A percentile compares a stretch with the other conserved stretches of the same genome.
Conservation (phyloP, 139 green algal species). For the Pycnococcus provasolii region DNA sequence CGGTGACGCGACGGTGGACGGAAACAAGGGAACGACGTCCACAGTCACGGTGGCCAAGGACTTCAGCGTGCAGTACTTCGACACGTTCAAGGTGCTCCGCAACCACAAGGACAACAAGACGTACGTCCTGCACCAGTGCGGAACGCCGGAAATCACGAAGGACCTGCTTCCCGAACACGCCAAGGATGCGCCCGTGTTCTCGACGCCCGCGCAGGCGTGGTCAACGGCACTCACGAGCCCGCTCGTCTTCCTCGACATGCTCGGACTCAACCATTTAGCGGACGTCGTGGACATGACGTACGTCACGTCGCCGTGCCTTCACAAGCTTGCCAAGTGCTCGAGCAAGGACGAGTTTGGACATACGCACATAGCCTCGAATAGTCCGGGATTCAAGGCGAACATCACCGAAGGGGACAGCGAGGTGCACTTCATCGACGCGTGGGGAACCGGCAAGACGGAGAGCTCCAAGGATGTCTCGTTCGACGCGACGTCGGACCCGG, state of each 20-base stretch:
- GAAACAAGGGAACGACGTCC: too few species aligned
- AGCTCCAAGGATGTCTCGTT: slow-evolving; percentile 9
- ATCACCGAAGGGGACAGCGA: not conserved
- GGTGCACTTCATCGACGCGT: not conserved
- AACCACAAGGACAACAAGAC: not conserved
- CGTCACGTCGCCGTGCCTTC: not conserved
- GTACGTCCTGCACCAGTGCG: slow-evolving; percentile 6
- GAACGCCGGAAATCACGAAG: not conserved
- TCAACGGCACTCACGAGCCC: not conserved
- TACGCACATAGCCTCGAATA: not conserved
- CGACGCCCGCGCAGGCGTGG: not conserved
- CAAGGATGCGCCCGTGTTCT: not conserved
- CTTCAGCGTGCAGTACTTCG: not conserved
- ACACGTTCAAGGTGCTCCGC: slow-evolving; percentile 1
- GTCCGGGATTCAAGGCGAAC: not conserved
- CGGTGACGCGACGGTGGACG: not conserved
- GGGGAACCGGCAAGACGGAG: not conserved
- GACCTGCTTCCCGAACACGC: not conserved
- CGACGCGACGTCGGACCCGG: not conserved
- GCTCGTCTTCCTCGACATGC: slow-evolving; percentile 11
- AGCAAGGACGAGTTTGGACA: not conserved
- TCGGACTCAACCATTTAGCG: not conserved
- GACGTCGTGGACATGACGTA: not conserved
- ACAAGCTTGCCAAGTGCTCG: not conserved
- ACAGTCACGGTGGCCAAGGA: not conserved